Base-by-base conservation (phyloP, 805 yeast genomes). In the Saccharomycopsis lassenensis region DNA sequence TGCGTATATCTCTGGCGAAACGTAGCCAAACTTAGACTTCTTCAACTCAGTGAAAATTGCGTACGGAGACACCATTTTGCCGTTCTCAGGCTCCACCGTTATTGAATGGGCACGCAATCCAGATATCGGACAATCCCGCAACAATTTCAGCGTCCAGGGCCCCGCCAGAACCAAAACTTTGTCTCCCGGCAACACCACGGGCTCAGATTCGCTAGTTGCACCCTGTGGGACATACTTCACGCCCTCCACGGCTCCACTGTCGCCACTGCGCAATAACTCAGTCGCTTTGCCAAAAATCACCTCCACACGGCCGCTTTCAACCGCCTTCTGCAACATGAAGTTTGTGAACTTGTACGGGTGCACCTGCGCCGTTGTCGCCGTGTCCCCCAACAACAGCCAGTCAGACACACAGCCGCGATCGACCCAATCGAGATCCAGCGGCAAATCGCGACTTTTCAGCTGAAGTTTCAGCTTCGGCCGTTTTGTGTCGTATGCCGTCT, bases 301-400 rank as follows among this genome's bases (percentile, higher is more conserved):
- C 48, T 82, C 91, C n/a, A 87, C 82, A 14, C 81, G 74, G 6
- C 91, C 94, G 2, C 79, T 61, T 46, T 80, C 85, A 47, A 81
- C 71, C 33, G 94, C 93, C 51, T 83, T 79, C 45, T 74, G 72
- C 43, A 89, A 59, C 7, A 89, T 63, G 52, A 71, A 82, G 37
- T 79, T 80, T n/a, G 97, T 89, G 58, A 91, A 87, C 52, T 79
- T 79, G 59, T 80, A 85, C 2, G 98, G 97, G 54, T 89, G 96
- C 4, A 91, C 95, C 58, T 91, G 97, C 0, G 96, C 97, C 1
- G 96, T 89, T 10, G 93, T 76, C 43, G 79, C 87, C 21, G 72
- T 69, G 16, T 82, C 89, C 21, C 97, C 96, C 34, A 89, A 58
- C 6, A 73, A 68, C 2, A 87, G 74, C 77, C 94, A 85, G 38